Evolutionary conservation across 1,284 basidiomycete species (phyloP).

Genomic region (Rhodofomes roseus): DNA sequence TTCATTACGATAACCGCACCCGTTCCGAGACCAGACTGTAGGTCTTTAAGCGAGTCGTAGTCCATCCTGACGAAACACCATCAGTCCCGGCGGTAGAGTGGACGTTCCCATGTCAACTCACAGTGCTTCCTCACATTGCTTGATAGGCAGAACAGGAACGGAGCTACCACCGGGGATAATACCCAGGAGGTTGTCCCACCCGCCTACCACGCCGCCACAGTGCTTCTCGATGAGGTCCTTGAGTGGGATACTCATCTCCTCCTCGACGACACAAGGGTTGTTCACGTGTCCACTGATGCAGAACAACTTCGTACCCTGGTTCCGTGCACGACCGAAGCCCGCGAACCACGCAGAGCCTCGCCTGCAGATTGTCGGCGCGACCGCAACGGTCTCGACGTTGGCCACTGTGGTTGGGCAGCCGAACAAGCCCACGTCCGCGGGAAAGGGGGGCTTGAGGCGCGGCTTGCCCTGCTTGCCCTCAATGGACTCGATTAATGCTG

Average conservation of each 20-base stretch:
- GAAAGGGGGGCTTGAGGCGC: constrained; percentile 98
- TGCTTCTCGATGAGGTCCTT: constrained; percentile 95
- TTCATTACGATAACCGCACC: constrained; percentile 99
- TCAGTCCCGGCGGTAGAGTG: neutral
- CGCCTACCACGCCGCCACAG: constrained; percentile 91
- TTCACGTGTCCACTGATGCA: constrained; percentile 98
- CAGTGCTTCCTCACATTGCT: constrained; percentile 82
- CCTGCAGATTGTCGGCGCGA: constrained; percentile 94
- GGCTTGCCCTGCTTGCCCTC: constrained; percentile 99
- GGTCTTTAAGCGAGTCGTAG: constrained; percentile 96
- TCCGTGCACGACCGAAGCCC: constrained; percentile 87
- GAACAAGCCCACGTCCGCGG: constrained; percentile 95
- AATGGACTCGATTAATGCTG: constrained; percentile 93
- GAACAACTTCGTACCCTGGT: constrained; percentile 95
- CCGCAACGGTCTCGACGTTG: constrained; percentile 97
- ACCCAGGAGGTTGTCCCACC: constrained; percentile 95
- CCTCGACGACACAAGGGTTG: constrained; percentile 97
- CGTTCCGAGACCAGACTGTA: constrained; percentile 92
- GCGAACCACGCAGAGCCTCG: constrained; percentile 94
- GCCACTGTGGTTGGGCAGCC: constrained; percentile 97
- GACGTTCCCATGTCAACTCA: constrained; percentile 37
- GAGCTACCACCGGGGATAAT: constrained; percentile 95
- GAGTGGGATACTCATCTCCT: constrained; percentile 98
- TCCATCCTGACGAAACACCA: constrained; percentile 73
- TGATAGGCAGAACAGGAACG: constrained; percentile 89